Evolutionary conservation across 1,139 yeast genomes (phyloP), one percentile per base, ranked within the genome.

Genomic region (Kazachstania sp.): DNA sequence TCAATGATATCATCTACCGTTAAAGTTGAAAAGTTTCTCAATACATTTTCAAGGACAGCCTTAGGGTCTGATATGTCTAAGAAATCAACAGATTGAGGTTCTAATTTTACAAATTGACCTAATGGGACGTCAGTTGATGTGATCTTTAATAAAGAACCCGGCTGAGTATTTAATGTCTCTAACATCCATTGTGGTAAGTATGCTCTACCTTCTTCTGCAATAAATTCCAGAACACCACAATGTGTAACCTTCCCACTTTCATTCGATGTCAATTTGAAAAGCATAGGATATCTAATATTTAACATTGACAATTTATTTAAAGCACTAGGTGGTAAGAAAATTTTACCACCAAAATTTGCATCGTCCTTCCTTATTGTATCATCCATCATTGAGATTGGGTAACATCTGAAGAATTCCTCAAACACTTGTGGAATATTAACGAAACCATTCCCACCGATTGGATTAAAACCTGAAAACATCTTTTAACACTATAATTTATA

Each of bases 121-220:
- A 82, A 75, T 8, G 94, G 92, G 47, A 94, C 72, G 61, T 87
- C 95, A 42, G 92, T 81, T 47, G 80, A 79, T 41, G 81, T 74
- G 39, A 94, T 77, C 54, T 83, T 83, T 26, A 92, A 70, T 52
- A 94, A 70, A 26, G 86, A 77, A 0, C 98, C 98, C 0, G 96
- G 86, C 43, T 76, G 76, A 12, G 86, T 69, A 35, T 74, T 71
- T 43, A 94, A 68, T 0, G 95, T 85, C 43, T 70, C 75, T 88
- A 92, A 80, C 94, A 92, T 90, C 99, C 99, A 94, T 58, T 86
- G 90, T 0, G 99, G 99, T 41, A 92, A 63, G 63, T 94, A 94
- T 3, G 81, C 94, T 51, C 98, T 74, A 18, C 99, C 99, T 70
- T 94, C 98, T 63, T 92, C 98, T 0, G 98, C 97, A 31, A 86